Evolutionary conservation across 768 basidiomycete genomes (phyloP).

Genomic region (Thelephora ganbajun): DNA sequence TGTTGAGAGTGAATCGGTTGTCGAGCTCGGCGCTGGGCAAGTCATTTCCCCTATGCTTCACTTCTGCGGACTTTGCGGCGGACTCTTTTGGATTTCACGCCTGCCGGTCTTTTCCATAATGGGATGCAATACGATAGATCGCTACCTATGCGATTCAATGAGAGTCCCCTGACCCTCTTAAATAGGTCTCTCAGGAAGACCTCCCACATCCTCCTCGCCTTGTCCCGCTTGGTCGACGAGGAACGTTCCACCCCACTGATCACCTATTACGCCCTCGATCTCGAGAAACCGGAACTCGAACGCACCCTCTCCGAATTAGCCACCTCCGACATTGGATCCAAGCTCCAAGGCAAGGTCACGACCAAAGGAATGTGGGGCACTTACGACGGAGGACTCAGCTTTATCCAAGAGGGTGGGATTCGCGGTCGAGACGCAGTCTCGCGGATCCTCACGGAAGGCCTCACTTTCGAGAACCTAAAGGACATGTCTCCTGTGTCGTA

Average conservation of each 20-base stretch:
- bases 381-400: conserved; percentile 79
- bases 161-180: background rate
- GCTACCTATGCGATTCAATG: background rate
- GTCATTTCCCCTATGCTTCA: conserved; percentile 14
- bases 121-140: background rate
- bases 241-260: conserved; percentile 31
- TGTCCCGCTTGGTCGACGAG: conserved; percentile 39
- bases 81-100: no score
- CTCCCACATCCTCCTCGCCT: conserved; percentile 61
- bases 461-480: conserved; percentile 4
- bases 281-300: conserved; percentile 75
- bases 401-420: conserved; percentile 54
- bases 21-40: conserved; percentile 94
- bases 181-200: conserved; percentile 77
- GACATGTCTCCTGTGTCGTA: conserved; percentile 7
- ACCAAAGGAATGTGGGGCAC: conserved; percentile 84
- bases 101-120: no score
- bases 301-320: conserved; percentile 63
- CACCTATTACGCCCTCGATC: conserved; percentile 86
- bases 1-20: conserved; percentile 39
- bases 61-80: no score
- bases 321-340: conserved; percentile 43
- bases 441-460: background rate
- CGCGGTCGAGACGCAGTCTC: conserved; percentile 13
- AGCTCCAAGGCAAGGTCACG: conserved; percentile 56